A percentile compares a stretch with the other conserved stretches of the same genome.
These are phyloP conservation scores for Geranium brycei DNA, from an alignment of 345 rosid genomes.

Conservation along the genomic window DNA sequence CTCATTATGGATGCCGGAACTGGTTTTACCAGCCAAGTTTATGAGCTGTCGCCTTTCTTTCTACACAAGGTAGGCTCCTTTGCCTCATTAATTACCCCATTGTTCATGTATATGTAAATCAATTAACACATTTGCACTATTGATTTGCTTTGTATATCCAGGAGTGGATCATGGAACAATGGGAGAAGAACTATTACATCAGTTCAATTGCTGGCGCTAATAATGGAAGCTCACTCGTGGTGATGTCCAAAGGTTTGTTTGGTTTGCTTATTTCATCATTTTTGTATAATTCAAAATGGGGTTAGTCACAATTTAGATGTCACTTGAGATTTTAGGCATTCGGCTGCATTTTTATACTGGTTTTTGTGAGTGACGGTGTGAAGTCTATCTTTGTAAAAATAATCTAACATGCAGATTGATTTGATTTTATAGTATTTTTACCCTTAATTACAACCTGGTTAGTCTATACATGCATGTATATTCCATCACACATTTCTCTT, in stretches of 20 bases:
- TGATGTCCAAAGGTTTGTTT: slow-evolving; percentile 87
- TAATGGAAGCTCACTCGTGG: slow-evolving; percentile 87
- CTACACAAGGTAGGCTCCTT: slow-evolving; percentile 53
- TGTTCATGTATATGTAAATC: background rate
- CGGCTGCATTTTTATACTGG: too few species aligned
- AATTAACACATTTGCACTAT: background rate
- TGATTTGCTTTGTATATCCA: slow-evolving; percentile 12
- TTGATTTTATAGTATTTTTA: background rate
- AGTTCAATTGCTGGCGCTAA: slow-evolving; percentile 85
- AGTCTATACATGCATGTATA: background rate
- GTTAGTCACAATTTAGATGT: too few species aligned
- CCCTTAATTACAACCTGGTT: background rate
- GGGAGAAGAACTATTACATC: slow-evolving; percentile 94
- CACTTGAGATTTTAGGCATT: too few species aligned
- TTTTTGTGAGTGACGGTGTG: too few species aligned
- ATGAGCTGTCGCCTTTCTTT: slow-evolving; percentile 68
- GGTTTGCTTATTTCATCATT: background rate
- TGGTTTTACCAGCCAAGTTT: slow-evolving; percentile 74
- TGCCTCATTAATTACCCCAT: background rate
- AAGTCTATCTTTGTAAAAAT: too few species aligned
- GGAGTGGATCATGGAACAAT: slow-evolving; percentile 99
- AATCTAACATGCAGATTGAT: too few species aligned
- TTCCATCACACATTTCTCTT: background rate
- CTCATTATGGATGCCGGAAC: slow-evolving; percentile 96
- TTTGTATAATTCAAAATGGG: background rate